phyloP scores from a whole-genome alignment of 257 asterid species.

The Linderniella brevidens region DNA sequence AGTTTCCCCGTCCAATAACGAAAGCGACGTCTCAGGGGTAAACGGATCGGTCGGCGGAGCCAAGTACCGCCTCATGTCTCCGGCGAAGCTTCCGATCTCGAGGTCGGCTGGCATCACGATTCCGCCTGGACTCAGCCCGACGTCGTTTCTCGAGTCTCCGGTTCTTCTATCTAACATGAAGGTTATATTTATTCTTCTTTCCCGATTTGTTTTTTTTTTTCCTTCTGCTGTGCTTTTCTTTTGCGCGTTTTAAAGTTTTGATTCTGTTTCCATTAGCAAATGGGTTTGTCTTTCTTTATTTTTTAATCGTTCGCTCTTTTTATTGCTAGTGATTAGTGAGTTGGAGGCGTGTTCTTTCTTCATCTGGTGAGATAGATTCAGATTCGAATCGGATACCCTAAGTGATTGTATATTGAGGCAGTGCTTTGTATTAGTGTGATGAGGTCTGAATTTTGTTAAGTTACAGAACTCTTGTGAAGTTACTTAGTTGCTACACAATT shows the following conservation, averaged over 20 bases:
- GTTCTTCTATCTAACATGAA: slow-evolving; percentile 86
- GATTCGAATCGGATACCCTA: slow-evolving; percentile 38
- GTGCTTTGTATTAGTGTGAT: slow-evolving; percentile 5
- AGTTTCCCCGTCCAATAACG: slow-evolving; percentile 13
- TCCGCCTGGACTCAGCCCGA: slow-evolving; percentile 93
- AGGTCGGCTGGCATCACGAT: slow-evolving; percentile 69
- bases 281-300: too few species aligned
- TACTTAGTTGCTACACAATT: slow-evolving; percentile 1
- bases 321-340: too few species aligned
- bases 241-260: background rate
- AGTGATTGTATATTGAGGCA: slow-evolving; percentile 9
- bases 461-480: too few species aligned
- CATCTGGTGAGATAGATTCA: slow-evolving; percentile 5
- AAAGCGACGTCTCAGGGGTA: slow-evolving; percentile 4
- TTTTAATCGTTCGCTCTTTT: too few species aligned
- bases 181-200: slow-evolving; percentile 20
- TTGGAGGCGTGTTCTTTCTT: too few species aligned
- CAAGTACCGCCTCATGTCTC: slow-evolving; percentile 76
- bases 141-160: slow-evolving; percentile 90
- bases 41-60: slow-evolving; percentile 50
- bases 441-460: background rate
- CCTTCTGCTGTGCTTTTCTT: background rate
- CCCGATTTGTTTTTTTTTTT: slow-evolving; percentile 1
- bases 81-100: slow-evolving; percentile 97
- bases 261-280: too few species aligned